Base-by-base conservation (phyloP, 2,329 filamentous ascomycete species). In the Boeremia exigua region DNA sequence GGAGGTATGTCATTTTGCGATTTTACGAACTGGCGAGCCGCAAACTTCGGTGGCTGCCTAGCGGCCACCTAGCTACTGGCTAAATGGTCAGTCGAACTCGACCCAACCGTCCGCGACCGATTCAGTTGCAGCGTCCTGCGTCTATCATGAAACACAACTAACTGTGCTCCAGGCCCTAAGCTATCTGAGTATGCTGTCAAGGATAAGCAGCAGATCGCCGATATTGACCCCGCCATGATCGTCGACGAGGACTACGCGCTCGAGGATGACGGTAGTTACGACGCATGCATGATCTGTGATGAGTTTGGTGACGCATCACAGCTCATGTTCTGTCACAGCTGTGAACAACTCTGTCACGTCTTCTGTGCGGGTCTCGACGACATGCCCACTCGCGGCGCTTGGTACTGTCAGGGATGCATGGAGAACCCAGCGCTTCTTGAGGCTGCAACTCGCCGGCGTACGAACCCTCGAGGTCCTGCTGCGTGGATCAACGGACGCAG, bases 381-480 rank as follows among this genome's bases (percentile, higher is more conserved):
- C 48, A 86, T 96, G 52, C 92, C 93, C 19, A 78, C 83, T 19
- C 67, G 72, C 28, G 90, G 90, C 27, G 81, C 88, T 62, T 99
- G 94, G 93, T 96, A 94, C 75, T 99, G 95, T 79, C 88, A 95
- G 76, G 87, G 90, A 67, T 99, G 95, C 75, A 75, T 75, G 40
- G 72, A 76, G 60, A 74, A 75, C 47, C 73, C 74, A 1, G 59
- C 69, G 17, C 51, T 71, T 55, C 75, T 74, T 58, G 75, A 70
- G 65, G 75, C 68, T 60, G 79, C 72, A 56, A 58, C 64, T 23
- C 67, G 65, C 33, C 59, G 66, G 47, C 66, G 64, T 10, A 58
- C 61, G 10, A 56, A 61, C 23, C 54, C 67, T 17, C 63, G 68
- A 40, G 68, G 68, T 32, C 73, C 69, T 49, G 72, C 69, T 33